These are phyloP conservation scores for Vigna mungo DNA, from an alignment of 306 rosid species.

Conservation along the genomic window DNA sequence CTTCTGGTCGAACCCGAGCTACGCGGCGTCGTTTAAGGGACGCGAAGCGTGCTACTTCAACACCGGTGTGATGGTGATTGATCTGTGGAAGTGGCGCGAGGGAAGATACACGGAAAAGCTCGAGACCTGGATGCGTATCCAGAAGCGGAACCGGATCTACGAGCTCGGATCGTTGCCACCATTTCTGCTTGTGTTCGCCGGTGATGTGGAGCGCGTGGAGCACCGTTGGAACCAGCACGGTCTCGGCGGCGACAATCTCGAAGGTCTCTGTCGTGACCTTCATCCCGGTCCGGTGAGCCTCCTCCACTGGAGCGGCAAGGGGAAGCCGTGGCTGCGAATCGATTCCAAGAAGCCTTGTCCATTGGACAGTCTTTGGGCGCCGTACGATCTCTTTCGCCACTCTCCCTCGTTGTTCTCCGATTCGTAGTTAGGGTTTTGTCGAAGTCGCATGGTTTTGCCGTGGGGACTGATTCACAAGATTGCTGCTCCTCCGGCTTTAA, in stretches of 20 bases:
- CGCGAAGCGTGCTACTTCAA: conserved; percentile 80
- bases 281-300: conserved; percentile 92
- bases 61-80: conserved; percentile 97
- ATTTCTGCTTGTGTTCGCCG: conserved; percentile 84
- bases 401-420: conserved; percentile 61
- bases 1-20: conserved; percentile 70
- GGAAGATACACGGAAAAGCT: conserved; percentile 71
- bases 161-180: conserved; percentile 92
- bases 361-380: conserved; percentile 89
- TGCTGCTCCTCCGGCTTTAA: background rate
- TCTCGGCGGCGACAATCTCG: conserved; percentile 85
- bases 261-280: conserved; percentile 78
- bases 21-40: conserved; percentile 63
- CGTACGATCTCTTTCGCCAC: conserved; percentile 80
- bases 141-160: conserved; percentile 79
- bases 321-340: conserved; percentile 90
- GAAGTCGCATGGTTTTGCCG: conserved; percentile 18
- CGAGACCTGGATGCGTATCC: conserved; percentile 89
- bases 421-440: conserved; percentile 39
- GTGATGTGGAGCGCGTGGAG: conserved; percentile 78
- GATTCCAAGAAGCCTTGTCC: conserved; percentile 86
- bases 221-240: conserved; percentile 98
- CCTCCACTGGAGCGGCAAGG: conserved; percentile 95
- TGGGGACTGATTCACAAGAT: conserved; percentile 7
- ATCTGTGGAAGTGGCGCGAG: conserved; percentile 80